Evolutionary conservation across 129 eudicot genomes (phyloP).

Genomic region (Smallanthus sonchifolius): DNA sequence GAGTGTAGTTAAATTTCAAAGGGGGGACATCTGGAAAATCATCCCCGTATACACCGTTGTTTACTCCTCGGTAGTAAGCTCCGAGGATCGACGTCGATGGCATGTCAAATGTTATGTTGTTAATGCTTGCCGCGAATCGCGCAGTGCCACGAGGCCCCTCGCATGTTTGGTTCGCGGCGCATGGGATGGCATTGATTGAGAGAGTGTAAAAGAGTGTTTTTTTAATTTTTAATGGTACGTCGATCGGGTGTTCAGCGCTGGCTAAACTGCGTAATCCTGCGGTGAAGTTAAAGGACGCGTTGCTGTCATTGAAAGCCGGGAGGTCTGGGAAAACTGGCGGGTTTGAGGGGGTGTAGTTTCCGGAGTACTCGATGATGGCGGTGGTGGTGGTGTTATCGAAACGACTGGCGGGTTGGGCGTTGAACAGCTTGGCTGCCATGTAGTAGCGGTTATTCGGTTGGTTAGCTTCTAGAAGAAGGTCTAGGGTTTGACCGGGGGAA

Average conservation of each 20-base stretch:
- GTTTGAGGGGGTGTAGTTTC: constrained; percentile 16
- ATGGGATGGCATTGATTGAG: constrained; percentile 29
- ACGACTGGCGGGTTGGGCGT: constrained; percentile 8
- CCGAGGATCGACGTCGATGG: constrained; percentile 39
- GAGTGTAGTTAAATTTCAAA: constrained; percentile 46
- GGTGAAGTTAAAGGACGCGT: constrained; percentile 31
- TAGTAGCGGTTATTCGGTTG: constrained; percentile 45
- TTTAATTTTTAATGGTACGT: constrained; percentile 36
- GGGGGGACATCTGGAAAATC: constrained; percentile 51
- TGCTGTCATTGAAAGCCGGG: constrained; percentile 30
- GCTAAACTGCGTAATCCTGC: constrained; percentile 35
- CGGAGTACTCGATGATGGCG: constrained; percentile 37
- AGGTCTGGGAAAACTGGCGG: constrained; percentile 31
- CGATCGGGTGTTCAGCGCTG: constrained; percentile 24
- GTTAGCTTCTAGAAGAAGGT: constrained; percentile 49
- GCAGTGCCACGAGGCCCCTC: constrained; percentile 14
- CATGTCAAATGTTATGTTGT: constrained; percentile 37
- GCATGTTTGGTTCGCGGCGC: constrained; percentile 30
- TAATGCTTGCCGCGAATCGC: constrained; percentile 40
- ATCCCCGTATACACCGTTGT: constrained; percentile 36
- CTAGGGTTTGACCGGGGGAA: constrained; percentile 69
- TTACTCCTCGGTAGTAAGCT: constrained; percentile 34
- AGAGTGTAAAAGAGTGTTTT: constrained; percentile 27
- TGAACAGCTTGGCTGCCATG: constrained; percentile 45
- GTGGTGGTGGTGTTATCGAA: constrained; percentile 44